phyloP scores from a whole-genome alignment of 441 rosid genomes.

The Erodium trifolium region DNA sequence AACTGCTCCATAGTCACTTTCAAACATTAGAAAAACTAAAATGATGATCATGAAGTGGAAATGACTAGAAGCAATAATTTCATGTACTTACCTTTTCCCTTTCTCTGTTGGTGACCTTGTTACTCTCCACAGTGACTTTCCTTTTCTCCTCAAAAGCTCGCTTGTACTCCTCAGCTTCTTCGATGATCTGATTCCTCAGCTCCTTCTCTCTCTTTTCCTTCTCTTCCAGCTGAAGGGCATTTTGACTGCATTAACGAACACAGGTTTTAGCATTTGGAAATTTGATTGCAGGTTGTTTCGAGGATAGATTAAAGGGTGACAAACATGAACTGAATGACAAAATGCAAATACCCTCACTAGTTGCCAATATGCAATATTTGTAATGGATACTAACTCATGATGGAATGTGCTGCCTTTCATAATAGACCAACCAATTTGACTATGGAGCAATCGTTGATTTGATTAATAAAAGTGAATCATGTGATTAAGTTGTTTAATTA shows the following conservation, averaged over 20 bases:
- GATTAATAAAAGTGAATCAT: not conserved
- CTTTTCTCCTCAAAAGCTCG: conserved; percentile 60
- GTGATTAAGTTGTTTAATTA: not conserved
- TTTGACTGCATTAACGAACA: conserved; percentile 38
- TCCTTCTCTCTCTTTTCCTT: conserved; percentile 76
- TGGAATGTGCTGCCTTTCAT: not conserved
- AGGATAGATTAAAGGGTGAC: not conserved
- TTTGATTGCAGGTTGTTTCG: not conserved
- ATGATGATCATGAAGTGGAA: not conserved
- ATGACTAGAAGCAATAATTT: not conserved
- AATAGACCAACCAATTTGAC: not conserved
- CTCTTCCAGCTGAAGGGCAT: conserved; percentile 63
- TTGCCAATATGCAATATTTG: not conserved
- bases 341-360: no score
- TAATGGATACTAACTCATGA: not conserved
- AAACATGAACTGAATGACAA: not conserved
- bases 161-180: conserved; percentile 54
- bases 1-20: conserved; percentile 30
- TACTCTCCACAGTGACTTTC: conserved; percentile 52
- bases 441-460: not conserved
- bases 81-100: conserved; percentile 46
- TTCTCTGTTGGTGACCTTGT: conserved; percentile 52
- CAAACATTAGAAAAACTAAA: not conserved
- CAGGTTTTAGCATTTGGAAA: not conserved
- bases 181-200: conserved; percentile 55